Conservation (phyloP, 78 protist species). For the Bodo saltans region DNA sequence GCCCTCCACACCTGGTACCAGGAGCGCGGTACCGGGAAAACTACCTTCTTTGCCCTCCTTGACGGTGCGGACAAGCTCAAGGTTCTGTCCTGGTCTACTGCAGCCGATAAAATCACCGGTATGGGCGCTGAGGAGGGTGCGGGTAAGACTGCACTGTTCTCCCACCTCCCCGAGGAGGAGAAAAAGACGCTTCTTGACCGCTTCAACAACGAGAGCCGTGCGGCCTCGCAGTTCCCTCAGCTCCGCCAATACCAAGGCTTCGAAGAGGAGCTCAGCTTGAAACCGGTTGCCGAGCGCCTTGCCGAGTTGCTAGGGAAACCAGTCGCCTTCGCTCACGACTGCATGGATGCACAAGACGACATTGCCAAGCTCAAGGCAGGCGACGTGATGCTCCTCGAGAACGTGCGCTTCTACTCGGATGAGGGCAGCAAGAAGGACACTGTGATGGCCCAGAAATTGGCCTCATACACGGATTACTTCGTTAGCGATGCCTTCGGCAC, state of each 20-base stretch:
- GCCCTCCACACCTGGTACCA: background rate
- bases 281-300: conserved; percentile 73
- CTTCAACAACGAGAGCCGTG: background rate
- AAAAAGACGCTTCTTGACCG: conserved; percentile 14
- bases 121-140: background rate
- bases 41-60: conserved; percentile 20
- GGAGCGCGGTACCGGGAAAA: conserved; percentile 8
- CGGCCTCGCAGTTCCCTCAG: background rate
- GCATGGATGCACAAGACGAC: conserved; percentile 76
- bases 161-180: conserved; percentile 5
- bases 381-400: conserved; percentile 89
- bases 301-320: conserved; percentile 45
- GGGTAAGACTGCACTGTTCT: conserved; percentile 23
- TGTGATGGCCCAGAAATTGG: conserved; percentile 19
- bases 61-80: background rate
- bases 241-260: conserved; percentile 23
- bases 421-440: conserved; percentile 81
- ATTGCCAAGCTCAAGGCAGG: conserved; percentile 3
- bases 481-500: conserved; percentile 99
- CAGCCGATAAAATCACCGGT: background rate
- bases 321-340: conserved; percentile 81
- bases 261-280: conserved; percentile 66
- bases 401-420: conserved; percentile 94
- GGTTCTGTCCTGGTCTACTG: background rate
- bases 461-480: conserved; percentile 83